Evolutionary conservation across 208 protist genomes (phyloP), one percentile per base, ranked within the genome.

Genomic region (Kentomonas sorsogonicus): DNA sequence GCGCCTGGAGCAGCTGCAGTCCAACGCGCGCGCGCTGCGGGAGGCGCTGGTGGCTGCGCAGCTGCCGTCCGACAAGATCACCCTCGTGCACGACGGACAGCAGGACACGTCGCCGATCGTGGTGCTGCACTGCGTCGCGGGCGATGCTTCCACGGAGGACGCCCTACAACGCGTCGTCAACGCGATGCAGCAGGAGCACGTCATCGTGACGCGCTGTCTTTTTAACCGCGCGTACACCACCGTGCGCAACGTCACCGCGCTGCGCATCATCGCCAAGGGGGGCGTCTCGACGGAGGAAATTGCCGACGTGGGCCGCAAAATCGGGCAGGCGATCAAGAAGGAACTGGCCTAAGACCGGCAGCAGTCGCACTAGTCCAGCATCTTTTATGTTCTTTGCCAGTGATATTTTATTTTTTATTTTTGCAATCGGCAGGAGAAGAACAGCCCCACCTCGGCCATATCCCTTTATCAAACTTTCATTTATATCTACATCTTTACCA

Each of bases 221-320:
- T 94, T 77, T 56, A 74, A 66, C 43, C 73, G 40, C n/a, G n/a
- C n/a, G n/a, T n/a, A n/a, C n/a, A n/a, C n/a, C n/a, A n/a, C n/a
- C n/a, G n/a, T 74, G 38, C 60, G 73, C 25, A 80, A 77, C 40
- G 18, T 54, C 20, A 79, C 89, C 10, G 69, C 66, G 3, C 55
- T 96, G 43, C 83, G 86, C 15, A 71, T 93, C 22, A 65, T 87
- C 7, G 53, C 76, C 3, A 93, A 92, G 74, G 74, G 81, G 38
- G 50, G 66, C 15, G 67, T 79, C 18, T 71, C 75, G 15, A 65
- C 64, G 52, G 66, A 64, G 25, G 83, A 95, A 46, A 22, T 89
- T n/a, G 57, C 67, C 30, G 47, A 39, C 9, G 77, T 74, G 6
- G 58, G 61, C 1, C 48, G 71, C 27, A 69, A 66, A 6, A 72